Conservation (phyloP, 2,329 filamentous ascomycete species). For the Ceratocystis eucalypticola region DNA sequence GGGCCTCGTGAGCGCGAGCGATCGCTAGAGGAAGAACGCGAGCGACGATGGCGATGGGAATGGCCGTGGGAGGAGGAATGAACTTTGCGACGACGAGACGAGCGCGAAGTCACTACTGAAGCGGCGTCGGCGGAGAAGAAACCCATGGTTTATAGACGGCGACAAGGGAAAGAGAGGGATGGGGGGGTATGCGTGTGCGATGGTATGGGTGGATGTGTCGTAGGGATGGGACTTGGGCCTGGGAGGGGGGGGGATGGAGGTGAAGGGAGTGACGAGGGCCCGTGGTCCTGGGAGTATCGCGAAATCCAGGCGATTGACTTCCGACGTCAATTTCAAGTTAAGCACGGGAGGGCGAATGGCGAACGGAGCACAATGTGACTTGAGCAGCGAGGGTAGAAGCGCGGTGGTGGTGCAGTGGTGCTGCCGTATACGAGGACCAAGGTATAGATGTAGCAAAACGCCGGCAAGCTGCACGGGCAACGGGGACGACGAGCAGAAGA, state of each 20-base stretch:
- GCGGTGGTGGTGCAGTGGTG: not conserved
- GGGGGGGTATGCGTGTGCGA: not conserved
- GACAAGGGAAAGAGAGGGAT: not conserved
- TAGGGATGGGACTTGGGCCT: not conserved
- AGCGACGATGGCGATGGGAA: slow-evolving; percentile 1
- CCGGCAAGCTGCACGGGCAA: not conserved
- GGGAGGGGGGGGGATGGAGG: not conserved
- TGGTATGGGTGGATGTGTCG: not conserved
- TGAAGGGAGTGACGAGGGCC: not conserved
- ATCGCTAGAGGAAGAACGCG: slow-evolving; percentile 9
- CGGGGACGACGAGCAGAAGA: not conserved
- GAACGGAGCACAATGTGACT: not conserved
- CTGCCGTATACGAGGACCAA: not conserved
- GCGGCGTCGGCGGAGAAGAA: slow-evolving; percentile 19
- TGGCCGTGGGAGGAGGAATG: not conserved
- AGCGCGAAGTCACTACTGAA: slow-evolving; percentile 17
- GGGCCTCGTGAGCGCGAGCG: slow-evolving; percentile 13
- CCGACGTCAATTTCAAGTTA: not conserved
- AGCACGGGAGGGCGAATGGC: not conserved
- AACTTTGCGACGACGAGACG: slow-evolving; percentile 6
- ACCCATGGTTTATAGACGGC: slow-evolving; percentile 17
- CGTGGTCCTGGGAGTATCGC: not conserved
- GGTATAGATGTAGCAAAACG: not conserved
- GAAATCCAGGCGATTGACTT: not conserved
- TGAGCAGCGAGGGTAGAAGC: not conserved